phyloP scores from a whole-genome alignment of 2,329 filamentous ascomycete species.

The Alternaria sp. region DNA sequence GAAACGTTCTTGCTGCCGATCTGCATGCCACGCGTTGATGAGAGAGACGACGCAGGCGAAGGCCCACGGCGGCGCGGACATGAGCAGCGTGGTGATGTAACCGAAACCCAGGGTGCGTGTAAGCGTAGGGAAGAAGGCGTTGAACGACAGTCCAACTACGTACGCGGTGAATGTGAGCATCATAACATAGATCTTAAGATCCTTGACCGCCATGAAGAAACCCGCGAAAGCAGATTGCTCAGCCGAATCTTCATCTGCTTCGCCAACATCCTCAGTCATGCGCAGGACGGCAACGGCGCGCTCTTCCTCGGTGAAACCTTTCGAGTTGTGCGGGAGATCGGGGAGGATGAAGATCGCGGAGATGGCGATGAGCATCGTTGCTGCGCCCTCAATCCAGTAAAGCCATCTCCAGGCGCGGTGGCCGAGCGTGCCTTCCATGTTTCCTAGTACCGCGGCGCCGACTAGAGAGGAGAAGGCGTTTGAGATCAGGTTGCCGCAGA shows the following conservation, averaged over 20 bases:
- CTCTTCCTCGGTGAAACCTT: conserved; percentile 57
- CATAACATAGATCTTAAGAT: conserved; percentile 68
- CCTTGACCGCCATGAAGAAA: conserved; percentile 64
- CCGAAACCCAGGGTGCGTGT: conserved; percentile 48
- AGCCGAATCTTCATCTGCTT: conserved; percentile 49
- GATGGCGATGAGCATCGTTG: conserved; percentile 43
- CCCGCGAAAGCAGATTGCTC: conserved; percentile 61
- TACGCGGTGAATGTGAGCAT: conserved; percentile 68
- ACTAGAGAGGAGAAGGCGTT: conserved; percentile 55
- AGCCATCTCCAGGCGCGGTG: conserved; percentile 51
- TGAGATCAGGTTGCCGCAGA: conserved; percentile 53
- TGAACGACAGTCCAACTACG: conserved; percentile 58
- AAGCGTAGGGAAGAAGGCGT: conserved; percentile 48
- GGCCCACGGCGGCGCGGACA: conserved; percentile 58
- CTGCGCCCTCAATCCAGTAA: conserved; percentile 50
- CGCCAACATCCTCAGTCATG: conserved; percentile 59
- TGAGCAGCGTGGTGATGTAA: conserved; percentile 47
- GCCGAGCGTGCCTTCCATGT: conserved; percentile 44
- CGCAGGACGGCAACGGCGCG: conserved; percentile 48
- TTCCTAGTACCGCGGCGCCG: conserved; percentile 49
- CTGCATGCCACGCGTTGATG: conserved; percentile 59
- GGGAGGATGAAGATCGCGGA: conserved; percentile 40
- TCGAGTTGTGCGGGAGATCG: conserved; percentile 48
- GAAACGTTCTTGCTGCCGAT: conserved; percentile 57
- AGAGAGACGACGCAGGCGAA: conserved; percentile 56